These are phyloP conservation scores for Vanilla planifolia DNA, from an alignment of 106 monocot species.

Conservation along the genomic window DNA sequence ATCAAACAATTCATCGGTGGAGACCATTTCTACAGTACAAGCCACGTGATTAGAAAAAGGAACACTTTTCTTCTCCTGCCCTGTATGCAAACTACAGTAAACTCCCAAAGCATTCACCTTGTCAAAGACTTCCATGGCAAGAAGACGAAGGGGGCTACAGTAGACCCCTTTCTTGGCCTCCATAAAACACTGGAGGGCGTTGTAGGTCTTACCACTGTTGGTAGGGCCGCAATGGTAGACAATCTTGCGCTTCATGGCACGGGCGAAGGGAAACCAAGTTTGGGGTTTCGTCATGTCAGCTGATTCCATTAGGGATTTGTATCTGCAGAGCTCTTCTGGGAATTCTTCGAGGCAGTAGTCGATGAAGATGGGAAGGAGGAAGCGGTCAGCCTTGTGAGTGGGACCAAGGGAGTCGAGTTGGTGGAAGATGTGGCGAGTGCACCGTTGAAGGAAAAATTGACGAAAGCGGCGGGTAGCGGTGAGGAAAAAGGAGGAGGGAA, in stretches of 20 bases:
- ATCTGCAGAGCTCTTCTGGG: constrained; percentile 40
- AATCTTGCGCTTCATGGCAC: constrained; percentile 81
- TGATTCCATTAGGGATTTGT: constrained; percentile 38
- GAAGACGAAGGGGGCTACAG: constrained; percentile 82
- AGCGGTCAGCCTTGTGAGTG: constrained; percentile 29
- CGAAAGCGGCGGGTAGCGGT: constrained; percentile 52
- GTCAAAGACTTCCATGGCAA: constrained; percentile 98
- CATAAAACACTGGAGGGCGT: constrained; percentile 78
- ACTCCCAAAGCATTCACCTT: constrained; percentile 80
- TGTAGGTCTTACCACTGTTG: constrained; percentile 96
- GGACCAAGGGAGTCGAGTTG: constrained; percentile 31
- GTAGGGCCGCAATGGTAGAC: constrained; percentile 98
- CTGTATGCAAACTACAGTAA: constrained; percentile 84
- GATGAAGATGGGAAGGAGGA: constrained; percentile 73
- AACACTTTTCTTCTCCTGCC: constrained; percentile 78
- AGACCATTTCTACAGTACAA: constrained; percentile 91
- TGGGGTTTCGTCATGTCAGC: constrained; percentile 84
- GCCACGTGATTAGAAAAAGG: constrained; percentile 84
- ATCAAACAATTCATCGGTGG: constrained; percentile 66
- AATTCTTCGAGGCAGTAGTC: constrained; percentile 64
- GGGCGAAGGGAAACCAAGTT: constrained; percentile 95
- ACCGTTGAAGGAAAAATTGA: constrained; percentile 40
- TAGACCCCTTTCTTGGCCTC: constrained; percentile 70
- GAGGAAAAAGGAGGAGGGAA: constrained; percentile 72
- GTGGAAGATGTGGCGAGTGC: constrained; percentile 8